Conservation (phyloP, 257 asterid species). For the Oldenlandia corymbosa region DNA sequence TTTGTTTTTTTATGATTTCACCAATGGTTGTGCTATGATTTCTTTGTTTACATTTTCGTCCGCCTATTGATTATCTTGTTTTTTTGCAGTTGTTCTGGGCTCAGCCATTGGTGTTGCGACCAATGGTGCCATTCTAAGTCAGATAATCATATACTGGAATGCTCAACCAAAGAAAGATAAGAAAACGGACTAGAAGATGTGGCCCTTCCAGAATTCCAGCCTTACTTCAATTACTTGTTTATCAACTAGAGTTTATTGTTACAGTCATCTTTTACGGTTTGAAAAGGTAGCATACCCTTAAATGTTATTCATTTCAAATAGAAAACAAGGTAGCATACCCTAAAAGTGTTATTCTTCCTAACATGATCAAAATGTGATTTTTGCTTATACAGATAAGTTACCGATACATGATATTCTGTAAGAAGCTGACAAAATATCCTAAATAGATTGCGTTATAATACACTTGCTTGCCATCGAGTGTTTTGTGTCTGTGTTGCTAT, state of each 20-base stretch:
- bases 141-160: conserved; percentile 62
- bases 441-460: background rate
- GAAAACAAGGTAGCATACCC: too few relatives aligned
- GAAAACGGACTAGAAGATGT: conserved; percentile 53
- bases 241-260: background rate
- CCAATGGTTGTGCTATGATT: background rate
- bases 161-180: conserved; percentile 58
- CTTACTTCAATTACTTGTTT: background rate
- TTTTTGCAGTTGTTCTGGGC: conserved; percentile 64
- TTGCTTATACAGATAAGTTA: background rate
- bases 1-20: background rate
- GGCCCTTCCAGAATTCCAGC: background rate
- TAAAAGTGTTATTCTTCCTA: too few relatives aligned
- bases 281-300: background rate
- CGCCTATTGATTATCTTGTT: conserved; percentile 13
- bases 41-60: background rate
- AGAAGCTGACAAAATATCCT: background rate
- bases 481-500: too few relatives aligned
- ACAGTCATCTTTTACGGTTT: background rate
- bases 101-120: conserved; percentile 71
- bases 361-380: background rate
- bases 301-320: background rate
- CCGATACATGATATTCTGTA: background rate
- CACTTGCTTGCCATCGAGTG: background rate
- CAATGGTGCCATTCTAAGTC: conserved; percentile 82